A percentile compares a stretch with the other conserved stretches of the same genome.
Conservation (phyloP, 1,284 basidiomycete species). For the Rhodotorula sp. region DNA sequence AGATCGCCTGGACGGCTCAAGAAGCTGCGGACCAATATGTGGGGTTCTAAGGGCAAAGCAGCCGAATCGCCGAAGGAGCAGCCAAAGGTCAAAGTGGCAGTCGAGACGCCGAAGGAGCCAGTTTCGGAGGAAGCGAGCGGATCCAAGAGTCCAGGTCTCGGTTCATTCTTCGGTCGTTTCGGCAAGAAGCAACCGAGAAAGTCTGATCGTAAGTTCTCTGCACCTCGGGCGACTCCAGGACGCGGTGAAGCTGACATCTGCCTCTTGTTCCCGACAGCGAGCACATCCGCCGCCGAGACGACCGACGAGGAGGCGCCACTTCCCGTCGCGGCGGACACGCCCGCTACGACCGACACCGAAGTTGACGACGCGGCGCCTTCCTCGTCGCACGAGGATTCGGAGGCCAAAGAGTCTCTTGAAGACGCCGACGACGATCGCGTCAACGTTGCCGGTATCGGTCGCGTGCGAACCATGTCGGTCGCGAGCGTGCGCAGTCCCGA, state of each 20-base stretch:
- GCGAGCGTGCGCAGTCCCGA: not conserved
- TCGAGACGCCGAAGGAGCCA: not conserved
- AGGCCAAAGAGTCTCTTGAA: not conserved
- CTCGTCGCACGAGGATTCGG: not conserved
- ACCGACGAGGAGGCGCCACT: not conserved
- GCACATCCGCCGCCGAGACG: not conserved
- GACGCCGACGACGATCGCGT: not conserved
- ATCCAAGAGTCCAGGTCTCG: slow-evolving; percentile 23
- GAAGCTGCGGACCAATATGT: slow-evolving; percentile 15
- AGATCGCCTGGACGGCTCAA: slow-evolving; percentile 16
- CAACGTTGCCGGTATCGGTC: not conserved
- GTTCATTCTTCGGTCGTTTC: slow-evolving; percentile 27
- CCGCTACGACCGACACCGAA: not conserved
- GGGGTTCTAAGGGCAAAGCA: slow-evolving; percentile 13
- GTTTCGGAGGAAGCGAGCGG: slow-evolving; percentile 2
- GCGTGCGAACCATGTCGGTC: not conserved
- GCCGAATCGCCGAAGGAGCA: slow-evolving; percentile 1
- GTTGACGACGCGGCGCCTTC: not conserved
- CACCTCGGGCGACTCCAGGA: not conserved
- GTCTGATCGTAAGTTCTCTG: not conserved
- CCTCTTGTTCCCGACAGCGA: not conserved
- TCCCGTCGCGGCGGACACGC: not conserved
- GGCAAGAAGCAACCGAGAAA: slow-evolving; percentile 7
- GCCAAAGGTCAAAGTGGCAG: slow-evolving; percentile 9
- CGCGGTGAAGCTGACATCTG: no score